Base-by-base conservation (phyloP, 169 alveolate species). In the Eimeria brunetti region DNA sequence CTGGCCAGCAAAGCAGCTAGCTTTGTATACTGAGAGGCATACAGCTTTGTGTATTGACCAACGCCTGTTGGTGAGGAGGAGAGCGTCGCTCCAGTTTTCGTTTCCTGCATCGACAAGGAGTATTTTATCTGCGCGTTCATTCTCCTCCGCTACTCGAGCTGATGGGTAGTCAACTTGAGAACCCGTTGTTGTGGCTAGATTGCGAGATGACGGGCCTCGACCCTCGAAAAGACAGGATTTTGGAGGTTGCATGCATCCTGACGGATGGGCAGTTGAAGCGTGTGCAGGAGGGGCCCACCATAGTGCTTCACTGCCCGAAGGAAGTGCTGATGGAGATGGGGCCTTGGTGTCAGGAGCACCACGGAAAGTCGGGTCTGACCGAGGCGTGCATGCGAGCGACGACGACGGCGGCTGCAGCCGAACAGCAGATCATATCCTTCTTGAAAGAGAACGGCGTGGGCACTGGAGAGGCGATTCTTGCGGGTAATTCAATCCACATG, bases 131-230 rank as follows among this genome's bases (percentile, higher is more conserved):
- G 12, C 18, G 33, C 16, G 16, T 36, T 33, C 56, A 5, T 30
- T 5, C 38, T 18, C 62, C 4, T 51, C 67, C 88, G 30, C 44
- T 78, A 14, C 73, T 53, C 24, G 75, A 56, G 9, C 76, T 36
- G 90, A 51, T 51, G 90, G 73, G 76, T 53, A 33, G 75, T 24
- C 53, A 49, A 22, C 18, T 58, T 83, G 85, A 94, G 86, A 49
- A 53, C 27, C 96, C 96, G 58, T 88, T 95, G 7, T 60, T 95
- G 90, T 98, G 99, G 98, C 86, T 97, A 22, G 99, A 98, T 85
- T 92, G 96, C 49, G 99, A 98, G 95, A 97, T 98, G 98, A 98
- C 98, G 49, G 98, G 98, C 2, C 96, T 98, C 4, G 97, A 97
- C 51, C 88, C 96, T 1, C 44, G 69, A 20, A 96, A 81, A 14